Conservation (phyloP, 148 eudicot genomes). For the Camellia sinensis region DNA sequence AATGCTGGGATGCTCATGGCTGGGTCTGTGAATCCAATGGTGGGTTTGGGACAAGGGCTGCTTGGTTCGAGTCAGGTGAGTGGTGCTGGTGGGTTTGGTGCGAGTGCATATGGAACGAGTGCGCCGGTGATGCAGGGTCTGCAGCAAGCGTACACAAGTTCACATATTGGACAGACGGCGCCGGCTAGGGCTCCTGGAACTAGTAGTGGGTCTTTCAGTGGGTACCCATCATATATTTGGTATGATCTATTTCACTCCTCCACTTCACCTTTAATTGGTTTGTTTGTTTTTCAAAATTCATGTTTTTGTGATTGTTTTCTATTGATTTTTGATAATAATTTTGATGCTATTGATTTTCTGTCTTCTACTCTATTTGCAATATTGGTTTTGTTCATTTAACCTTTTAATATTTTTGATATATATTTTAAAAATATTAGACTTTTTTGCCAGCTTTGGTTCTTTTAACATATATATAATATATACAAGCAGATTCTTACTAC, state of each 20-base stretch:
- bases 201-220: constrained; percentile 27
- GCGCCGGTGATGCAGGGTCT: constrained; percentile 17
- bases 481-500: background rate
- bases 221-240: constrained; percentile 12
- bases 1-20: background rate
- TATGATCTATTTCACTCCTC: constrained; percentile 9
- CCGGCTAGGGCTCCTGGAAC: constrained; percentile 5
- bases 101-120: background rate
- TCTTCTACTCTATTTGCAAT: background rate
- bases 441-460: background rate
- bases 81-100: background rate
- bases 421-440: background rate
- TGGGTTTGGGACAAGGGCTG: constrained; percentile 9
- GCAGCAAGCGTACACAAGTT: constrained; percentile 20
- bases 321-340: background rate
- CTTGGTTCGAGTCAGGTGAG: constrained; percentile 5
- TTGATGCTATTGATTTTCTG: background rate
- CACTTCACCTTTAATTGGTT: background rate
- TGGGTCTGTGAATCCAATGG: background rate
- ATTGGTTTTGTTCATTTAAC: background rate
- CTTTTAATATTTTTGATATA: background rate
- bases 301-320: background rate
- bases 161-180: constrained; percentile 9
- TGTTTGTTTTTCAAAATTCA: background rate
- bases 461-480: background rate